phyloP scores from a whole-genome alignment of 768 basidiomycete species.

The Hygrocybe coccinea region DNA sequence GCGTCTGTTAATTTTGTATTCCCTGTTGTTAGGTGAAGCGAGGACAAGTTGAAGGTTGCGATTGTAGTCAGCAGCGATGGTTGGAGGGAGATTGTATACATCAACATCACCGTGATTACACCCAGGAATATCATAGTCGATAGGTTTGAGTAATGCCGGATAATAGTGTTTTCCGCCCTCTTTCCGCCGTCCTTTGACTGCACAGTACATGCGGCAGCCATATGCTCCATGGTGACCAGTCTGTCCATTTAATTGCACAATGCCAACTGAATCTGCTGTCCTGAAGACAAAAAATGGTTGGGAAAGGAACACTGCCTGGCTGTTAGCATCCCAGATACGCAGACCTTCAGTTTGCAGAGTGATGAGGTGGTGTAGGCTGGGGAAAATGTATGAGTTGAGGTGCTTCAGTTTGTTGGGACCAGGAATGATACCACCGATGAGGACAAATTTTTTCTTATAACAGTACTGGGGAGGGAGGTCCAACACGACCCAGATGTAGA shows the following conservation, averaged over 20 bases:
- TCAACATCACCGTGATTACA: slow-evolving; percentile 26
- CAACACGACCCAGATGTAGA: slow-evolving; percentile 36
- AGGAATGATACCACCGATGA: slow-evolving; percentile 32
- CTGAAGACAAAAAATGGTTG: slow-evolving; percentile 19
- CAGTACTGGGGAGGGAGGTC: slow-evolving; percentile 26
- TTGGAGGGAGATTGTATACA: slow-evolving; percentile 7
- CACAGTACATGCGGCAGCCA: slow-evolving; percentile 34
- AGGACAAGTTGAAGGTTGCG: slow-evolving; percentile 10
- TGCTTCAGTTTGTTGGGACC: slow-evolving; percentile 36
- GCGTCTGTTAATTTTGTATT: slow-evolving; percentile 22
- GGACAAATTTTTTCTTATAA: slow-evolving; percentile 31
- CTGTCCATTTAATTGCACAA: slow-evolving; percentile 28
- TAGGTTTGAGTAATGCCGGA: slow-evolving; percentile 25
- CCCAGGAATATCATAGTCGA: slow-evolving; percentile 19
- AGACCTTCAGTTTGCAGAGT: slow-evolving; percentile 26
- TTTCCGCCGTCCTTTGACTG: slow-evolving; percentile 27
- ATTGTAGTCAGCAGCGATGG: slow-evolving; percentile 10
- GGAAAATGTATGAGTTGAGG: slow-evolving; percentile 32
- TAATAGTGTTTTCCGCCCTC: slow-evolving; percentile 29
- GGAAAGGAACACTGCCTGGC: slow-evolving; percentile 8
- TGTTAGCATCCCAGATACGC: slow-evolving; percentile 17
- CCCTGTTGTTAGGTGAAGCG: slow-evolving; percentile 18
- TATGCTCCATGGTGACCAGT: slow-evolving; percentile 34
- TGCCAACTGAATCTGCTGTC: slow-evolving; percentile 33
- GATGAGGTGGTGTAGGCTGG: slow-evolving; percentile 31